Base-by-base conservation (phyloP, 768 basidiomycete genomes). In the Pluteus cervinus region DNA sequence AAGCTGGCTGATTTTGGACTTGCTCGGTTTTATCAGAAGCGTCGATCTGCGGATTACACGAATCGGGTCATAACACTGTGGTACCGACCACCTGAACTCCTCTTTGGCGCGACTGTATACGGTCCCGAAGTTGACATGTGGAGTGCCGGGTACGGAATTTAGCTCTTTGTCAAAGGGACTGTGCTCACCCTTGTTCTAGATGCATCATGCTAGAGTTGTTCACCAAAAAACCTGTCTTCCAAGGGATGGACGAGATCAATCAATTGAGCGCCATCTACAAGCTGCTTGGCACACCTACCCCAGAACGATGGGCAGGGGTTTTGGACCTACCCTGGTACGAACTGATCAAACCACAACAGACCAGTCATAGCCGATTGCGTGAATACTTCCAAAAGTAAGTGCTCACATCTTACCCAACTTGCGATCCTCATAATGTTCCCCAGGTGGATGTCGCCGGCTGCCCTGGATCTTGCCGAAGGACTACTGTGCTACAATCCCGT, bases 181-280 rank as follows among this genome's bases (percentile, higher is more conserved):
- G 10, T 23, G n/a, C 16, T 41, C 21, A 41, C 15, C 10, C 14
- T 11, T 34, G n/a, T 2, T n/a, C 4, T 46, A 98, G 93, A 29
- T 98, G 96, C 59, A 99, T 99, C 50, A 97, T 98, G 85, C 77
- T 99, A 30, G 96, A 99, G 58, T 69, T 99, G 9, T 98, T 87
- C 61, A 86, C 86, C 11, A 90, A 89, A 58, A 92, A 88, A 52
- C 92, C 94, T 0, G 73, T 96, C n/a, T 99, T 99, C 56, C 96
- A 97, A 55, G 96, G 96, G 5, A 86, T 83, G 50, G 96, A 99
- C 47, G 96, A 99, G 63, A 93, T 99, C 28, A 84, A 93, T 49
- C 96, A 99, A 55, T 74, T 99, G 6, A 90, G 97, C 41, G 85
- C 86, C 22, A 84, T 99, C 42, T 96, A 90, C 66, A 80, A 76